Base-by-base conservation (phyloP, 768 basidiomycete genomes). In the Cyclocybe aegerita region DNA sequence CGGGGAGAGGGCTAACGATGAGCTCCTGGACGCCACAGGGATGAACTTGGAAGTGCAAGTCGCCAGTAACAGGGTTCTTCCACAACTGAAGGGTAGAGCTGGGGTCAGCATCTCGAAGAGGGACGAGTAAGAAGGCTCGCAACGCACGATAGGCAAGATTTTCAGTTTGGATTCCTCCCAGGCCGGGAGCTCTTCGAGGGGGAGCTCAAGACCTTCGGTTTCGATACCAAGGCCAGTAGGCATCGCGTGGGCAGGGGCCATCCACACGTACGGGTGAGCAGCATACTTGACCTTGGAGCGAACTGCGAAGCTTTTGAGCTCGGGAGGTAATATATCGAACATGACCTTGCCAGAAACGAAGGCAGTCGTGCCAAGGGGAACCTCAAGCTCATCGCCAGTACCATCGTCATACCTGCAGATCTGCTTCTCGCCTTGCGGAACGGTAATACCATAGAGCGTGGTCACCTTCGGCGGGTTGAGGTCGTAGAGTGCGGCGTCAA, bases 241-340 rank as follows among this genome's bases (percentile, higher is more conserved):
- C 60, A 83, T 65, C 0, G 90, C 85, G 49, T 75, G 81, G 1
- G 90, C 83, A 12, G 84, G 80, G 0, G 87, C 79, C 90, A 95
- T 94, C 91, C 91, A 93, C 34, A 93, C 85, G 64, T 92, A 93
- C 1, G 92, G 90, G 51, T 93, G 90, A 9, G 92, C 90, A 4
- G 88, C 81, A 63, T 93, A 94, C 61, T 74, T 80, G 46, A 92
- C 90, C 57, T 74, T 81, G 7, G 83, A 67, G 15, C 93, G 77
- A 15, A 94, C 88, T 0, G 90, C 90, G 4, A 95, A 65, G 55
- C 85, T 89, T 78, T 94, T 92, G 55, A 85, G 70, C 49, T 84
- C 79, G 2, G 72, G 59, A 1, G 90, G 79, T 17, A 95, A 70
- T 32, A 91, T 79, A 36, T 90, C 83, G 58, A 95, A 96, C 83